Evolutionary conservation across 1,139 yeast species (phyloP).

Genomic region (Kluyveromyces sp.): DNA sequence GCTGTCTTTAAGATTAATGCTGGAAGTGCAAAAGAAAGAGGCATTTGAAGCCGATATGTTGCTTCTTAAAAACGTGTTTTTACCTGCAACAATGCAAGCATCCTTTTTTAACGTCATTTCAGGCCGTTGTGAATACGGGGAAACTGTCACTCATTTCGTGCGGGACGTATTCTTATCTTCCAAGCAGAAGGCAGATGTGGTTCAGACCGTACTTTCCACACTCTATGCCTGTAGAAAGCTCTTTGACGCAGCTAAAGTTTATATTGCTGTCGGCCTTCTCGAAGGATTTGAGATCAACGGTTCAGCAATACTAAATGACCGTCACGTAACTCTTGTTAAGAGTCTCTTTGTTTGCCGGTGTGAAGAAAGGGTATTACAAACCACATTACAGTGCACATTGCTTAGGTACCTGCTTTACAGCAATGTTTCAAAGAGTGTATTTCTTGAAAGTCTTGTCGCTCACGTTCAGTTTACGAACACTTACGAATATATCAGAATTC

Average conservation of each 20-base stretch:
- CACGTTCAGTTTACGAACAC: conserved; percentile 18
- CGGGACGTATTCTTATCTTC: conserved; percentile 36
- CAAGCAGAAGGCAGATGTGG: conserved; percentile 22
- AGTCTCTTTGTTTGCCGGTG: conserved; percentile 46
- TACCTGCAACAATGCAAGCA: conserved; percentile 63
- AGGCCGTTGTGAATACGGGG: conserved; percentile 52
- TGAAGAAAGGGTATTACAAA: conserved; percentile 55
- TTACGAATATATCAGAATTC: conserved; percentile 14
- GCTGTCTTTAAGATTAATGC: conserved; percentile 51
- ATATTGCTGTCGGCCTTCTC: conserved; percentile 50
- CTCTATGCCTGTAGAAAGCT: conserved; percentile 44
- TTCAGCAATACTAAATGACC: conserved; percentile 32
- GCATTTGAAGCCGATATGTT: conserved; percentile 42
- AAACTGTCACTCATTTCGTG: conserved; percentile 43
- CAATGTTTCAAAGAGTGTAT: conserved; percentile 19
- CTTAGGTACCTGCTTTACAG: conserved; percentile 40
- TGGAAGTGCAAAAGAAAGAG: conserved; percentile 44
- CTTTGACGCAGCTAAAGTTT: conserved; percentile 69
- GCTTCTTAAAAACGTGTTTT: conserved; percentile 42
- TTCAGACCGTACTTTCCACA: conserved; percentile 38
- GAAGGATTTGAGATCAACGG: conserved; percentile 39
- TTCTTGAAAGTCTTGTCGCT: conserved; percentile 23
- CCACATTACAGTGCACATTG: conserved; percentile 44
- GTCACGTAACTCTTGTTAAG: conserved; percentile 32
- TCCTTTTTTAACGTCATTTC: conserved; percentile 41